phyloP scores from a whole-genome alignment of 1,284 basidiomycete species.

The Austroboletus novae-zelandiae region DNA sequence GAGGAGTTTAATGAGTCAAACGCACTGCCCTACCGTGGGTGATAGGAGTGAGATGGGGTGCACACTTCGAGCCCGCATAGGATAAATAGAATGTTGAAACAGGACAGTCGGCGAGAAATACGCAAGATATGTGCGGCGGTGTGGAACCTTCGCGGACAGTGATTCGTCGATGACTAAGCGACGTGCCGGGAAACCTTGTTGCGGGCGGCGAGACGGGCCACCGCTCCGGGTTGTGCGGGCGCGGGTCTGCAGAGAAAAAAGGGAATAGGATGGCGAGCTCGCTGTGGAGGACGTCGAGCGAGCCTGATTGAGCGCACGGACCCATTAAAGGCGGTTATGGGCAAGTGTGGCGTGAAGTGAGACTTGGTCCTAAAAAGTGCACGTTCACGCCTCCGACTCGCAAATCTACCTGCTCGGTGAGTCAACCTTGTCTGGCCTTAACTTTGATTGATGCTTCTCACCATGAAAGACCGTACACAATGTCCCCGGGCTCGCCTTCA shows the following conservation, averaged over 20 bases:
- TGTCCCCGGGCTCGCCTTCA: slow-evolving; percentile 40
- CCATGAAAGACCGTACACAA: not conserved
- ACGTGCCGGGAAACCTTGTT: slow-evolving; percentile 29
- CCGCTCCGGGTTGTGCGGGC: not conserved
- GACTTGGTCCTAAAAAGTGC: slow-evolving; percentile 24
- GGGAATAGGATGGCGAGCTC: no score
- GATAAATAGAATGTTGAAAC: not conserved
- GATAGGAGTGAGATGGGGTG: no score
- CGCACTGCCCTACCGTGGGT: no score
- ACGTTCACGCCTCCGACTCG: slow-evolving; percentile 49
- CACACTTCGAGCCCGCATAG: no score
- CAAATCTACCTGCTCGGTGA: slow-evolving; percentile 55
- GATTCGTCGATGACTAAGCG: slow-evolving; percentile 29
- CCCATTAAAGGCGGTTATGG: slow-evolving; percentile 28
- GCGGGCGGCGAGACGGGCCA: not conserved
- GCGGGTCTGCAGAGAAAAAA: not conserved
- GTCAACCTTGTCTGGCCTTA: slow-evolving; percentile 56
- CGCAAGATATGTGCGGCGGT: no score
- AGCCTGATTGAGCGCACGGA: slow-evolving; percentile 19
- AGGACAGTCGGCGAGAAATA: not conserved
- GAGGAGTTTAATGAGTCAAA: no score
- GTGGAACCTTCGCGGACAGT: slow-evolving; percentile 27
- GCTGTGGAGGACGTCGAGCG: not conserved
- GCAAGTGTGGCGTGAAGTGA: slow-evolving; percentile 25
- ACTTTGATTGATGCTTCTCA: slow-evolving; percentile 43